Evolutionary conservation across 169 alveolate genomes (phyloP).

Genomic region (Amoebophrya sp.): DNA sequence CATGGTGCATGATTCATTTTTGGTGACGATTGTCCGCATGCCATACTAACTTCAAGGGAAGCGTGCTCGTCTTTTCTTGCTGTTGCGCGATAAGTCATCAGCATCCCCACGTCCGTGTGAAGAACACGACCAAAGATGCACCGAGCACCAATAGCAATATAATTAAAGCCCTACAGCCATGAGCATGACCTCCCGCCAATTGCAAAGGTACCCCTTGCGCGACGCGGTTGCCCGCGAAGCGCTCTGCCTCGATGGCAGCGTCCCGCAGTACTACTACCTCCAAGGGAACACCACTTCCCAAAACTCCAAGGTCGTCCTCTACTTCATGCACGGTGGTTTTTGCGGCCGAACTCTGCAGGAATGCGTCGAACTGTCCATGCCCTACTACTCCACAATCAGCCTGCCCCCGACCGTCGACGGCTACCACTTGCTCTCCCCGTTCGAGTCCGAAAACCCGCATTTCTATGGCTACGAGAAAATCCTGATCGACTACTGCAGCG

Average conservation of each 20-base stretch:
- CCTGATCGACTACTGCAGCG: neutral
- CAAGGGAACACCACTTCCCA: neutral
- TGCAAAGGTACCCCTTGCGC: neutral
- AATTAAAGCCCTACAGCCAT: too few species aligned
- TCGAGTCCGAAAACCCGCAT: neutral
- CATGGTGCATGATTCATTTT: too few species aligned
- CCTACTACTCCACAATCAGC: neutral
- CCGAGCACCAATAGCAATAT: too few species aligned
- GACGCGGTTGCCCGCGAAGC: neutral
- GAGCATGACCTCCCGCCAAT: neutral
- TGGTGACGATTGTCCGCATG: too few species aligned
- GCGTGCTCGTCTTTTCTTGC: too few species aligned
- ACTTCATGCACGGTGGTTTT: constrained; percentile 13
- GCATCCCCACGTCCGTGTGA: too few species aligned
- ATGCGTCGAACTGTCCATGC: neutral
- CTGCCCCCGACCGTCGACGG: neutral
- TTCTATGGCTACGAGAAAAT: neutral
- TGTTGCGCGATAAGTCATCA: too few species aligned
- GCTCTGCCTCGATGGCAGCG: neutral
- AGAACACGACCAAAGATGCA: too few species aligned
- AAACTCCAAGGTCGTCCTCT: neutral
- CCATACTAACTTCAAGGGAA: too few species aligned
- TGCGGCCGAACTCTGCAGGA: neutral
- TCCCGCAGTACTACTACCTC: neutral
- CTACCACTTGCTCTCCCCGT: neutral